phyloP scores from a whole-genome alignment of 805 yeast genomes.

The Suhomyces vadensis region DNA sequence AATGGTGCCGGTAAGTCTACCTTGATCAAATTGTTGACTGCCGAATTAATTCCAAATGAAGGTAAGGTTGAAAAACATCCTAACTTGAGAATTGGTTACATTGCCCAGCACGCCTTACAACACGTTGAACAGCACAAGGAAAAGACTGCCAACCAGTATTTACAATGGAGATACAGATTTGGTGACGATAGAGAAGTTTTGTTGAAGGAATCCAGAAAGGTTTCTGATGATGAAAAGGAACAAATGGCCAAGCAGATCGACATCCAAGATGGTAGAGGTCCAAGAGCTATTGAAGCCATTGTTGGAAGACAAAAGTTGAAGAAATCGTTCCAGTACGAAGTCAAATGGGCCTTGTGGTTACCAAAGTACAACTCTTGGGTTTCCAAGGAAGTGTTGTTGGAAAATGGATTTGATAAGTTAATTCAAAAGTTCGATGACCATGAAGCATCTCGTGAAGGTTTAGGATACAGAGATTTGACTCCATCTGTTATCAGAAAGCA shows the following conservation, averaged over 20 bases:
- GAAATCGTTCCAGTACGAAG: conserved; percentile 94
- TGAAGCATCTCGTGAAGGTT: conserved; percentile 51
- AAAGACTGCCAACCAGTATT: conserved; percentile 94
- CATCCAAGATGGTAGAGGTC: conserved; percentile 83
- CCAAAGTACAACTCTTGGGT: conserved; percentile 96
- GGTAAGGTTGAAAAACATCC: conserved; percentile 98
- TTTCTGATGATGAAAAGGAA: conserved; percentile 71
- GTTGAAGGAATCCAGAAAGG: conserved; percentile 87
- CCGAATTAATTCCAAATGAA: conserved; percentile 78
- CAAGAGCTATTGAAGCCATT: conserved; percentile 86
- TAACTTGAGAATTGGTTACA: conserved; percentile 95
- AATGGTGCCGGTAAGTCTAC: conserved; percentile 99
- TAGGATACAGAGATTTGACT: conserved; percentile 54
- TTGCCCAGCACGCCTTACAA: conserved; percentile 97
- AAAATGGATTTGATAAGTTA: conserved; percentile 53
- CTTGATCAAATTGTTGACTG: conserved; percentile 88
- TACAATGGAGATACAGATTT: conserved; percentile 97
- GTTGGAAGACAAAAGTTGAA: conserved; percentile 97
- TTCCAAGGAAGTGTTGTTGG: conserved; percentile 75
- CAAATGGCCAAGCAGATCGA: conserved; percentile 78
- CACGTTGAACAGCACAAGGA: conserved; percentile 97
- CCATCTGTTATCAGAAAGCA: conserved; percentile 95
- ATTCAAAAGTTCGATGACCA: conserved; percentile 48
- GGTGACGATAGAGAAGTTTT: conserved; percentile 98
- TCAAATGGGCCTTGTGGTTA: conserved; percentile 89